These are phyloP conservation scores for Epichloe amarillans DNA, from an alignment of 2,329 filamentous ascomycete species.

Conservation along the genomic window DNA sequence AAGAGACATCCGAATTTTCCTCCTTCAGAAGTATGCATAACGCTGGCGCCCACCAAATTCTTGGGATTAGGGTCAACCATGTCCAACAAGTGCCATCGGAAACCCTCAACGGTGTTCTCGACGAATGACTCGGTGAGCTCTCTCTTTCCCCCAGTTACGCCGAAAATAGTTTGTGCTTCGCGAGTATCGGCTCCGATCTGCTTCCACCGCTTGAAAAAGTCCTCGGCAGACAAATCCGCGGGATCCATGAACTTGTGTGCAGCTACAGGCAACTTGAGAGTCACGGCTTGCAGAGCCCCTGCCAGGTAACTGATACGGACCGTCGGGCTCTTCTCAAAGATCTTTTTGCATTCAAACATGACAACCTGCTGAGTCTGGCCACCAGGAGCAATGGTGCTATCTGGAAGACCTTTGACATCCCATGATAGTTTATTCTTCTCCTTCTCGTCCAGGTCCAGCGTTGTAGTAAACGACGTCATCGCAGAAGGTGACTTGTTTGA, in stretches of 20 bases:
- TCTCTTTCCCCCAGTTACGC: constrained; percentile 38
- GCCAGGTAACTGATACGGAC: constrained; percentile 91
- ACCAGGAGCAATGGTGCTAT: constrained; percentile 61
- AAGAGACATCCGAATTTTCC: constrained; percentile 93
- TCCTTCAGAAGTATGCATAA: constrained; percentile 64
- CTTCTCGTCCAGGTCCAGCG: constrained; percentile 63
- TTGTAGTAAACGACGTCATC: constrained; percentile 87
- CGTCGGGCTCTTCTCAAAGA: constrained; percentile 76
- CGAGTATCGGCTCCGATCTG: constrained; percentile 84
- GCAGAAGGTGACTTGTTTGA: constrained; percentile 80
- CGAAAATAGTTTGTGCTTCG: constrained; percentile 81
- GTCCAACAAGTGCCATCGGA: constrained; percentile 77
- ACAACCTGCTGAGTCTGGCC: constrained; percentile 84
- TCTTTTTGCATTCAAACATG: constrained; percentile 79
- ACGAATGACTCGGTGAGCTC: constrained; percentile 62
- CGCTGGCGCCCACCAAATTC: constrained; percentile 87
- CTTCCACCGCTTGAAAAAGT: constrained; percentile 99
- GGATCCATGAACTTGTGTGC: constrained; percentile 96
- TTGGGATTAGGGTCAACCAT: constrained; percentile 83
- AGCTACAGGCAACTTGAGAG: constrained; percentile 74
- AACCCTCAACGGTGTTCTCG: constrained; percentile 61
- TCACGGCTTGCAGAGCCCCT: constrained; percentile 83
- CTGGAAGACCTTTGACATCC: constrained; percentile 79
- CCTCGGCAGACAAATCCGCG: constrained; percentile 71
- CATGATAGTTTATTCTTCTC: constrained; percentile 59